Conservation (phyloP, 164 flowering plant genomes). For the Dillenia suffruticosa region DNA sequence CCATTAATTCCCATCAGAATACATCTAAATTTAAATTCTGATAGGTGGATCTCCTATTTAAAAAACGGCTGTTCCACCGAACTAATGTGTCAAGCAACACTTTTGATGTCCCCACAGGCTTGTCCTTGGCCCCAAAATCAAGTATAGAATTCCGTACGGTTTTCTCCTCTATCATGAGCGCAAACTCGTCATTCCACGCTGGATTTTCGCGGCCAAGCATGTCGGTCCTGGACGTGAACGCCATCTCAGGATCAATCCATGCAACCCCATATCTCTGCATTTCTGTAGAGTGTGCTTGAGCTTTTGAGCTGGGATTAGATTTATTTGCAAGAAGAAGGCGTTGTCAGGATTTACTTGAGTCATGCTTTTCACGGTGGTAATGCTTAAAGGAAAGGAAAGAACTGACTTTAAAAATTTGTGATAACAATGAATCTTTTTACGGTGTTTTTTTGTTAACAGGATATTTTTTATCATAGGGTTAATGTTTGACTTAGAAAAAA, state of each 20-base stretch:
- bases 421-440: no score
- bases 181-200: constrained; percentile 13
- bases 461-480: no score
- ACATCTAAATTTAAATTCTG: no score
- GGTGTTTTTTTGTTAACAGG: no score
- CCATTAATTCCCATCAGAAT: no score
- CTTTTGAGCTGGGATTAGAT: constrained; percentile 12
- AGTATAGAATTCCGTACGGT: not conserved
- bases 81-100: not conserved
- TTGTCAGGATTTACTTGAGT: not conserved
- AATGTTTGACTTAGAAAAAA: no score
- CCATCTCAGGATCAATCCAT: constrained; percentile 8
- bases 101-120: not conserved
- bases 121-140: not conserved
- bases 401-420: no score
- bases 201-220: not conserved
- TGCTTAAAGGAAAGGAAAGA: no score
- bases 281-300: not conserved
- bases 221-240: constrained; percentile 7
- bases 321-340: constrained; percentile 5
- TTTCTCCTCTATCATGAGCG: not conserved
- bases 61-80: no score
- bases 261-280: constrained; percentile 10
- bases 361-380: not conserved
- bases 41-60: no score